Evolutionary conservation across 2,329 filamentous ascomycete genomes (phyloP).

Genomic region (Ilyonectria sp.): DNA sequence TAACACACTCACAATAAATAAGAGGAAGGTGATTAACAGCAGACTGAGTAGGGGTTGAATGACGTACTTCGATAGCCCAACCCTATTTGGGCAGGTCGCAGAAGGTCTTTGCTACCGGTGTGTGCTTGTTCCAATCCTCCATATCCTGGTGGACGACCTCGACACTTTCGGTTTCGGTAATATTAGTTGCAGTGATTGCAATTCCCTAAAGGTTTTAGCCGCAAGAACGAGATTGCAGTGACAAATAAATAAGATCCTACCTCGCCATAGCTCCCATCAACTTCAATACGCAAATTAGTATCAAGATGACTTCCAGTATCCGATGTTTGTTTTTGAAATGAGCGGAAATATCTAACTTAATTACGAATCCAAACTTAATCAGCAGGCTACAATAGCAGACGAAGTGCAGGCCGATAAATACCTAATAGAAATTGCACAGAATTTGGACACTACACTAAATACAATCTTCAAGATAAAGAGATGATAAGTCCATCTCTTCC

Average conservation of each 20-base stretch:
- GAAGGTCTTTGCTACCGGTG: constrained; percentile 4
- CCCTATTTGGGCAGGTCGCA: constrained; percentile 23
- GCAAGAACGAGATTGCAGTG: not conserved
- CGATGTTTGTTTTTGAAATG: no score
- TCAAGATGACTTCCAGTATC: no score
- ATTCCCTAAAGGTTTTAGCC: constrained; percentile 6
- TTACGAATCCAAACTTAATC: no score
- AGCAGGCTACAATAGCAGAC: no score
- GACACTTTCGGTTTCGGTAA: not conserved
- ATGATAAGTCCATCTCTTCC: no score
- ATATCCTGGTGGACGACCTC: constrained; percentile 22
- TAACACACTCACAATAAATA: constrained; percentile 9
- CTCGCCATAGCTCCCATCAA: constrained; percentile 8
- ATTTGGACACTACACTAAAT: no score
- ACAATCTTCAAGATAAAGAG: no score
- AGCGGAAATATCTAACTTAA: no score
- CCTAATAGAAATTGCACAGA: no score
- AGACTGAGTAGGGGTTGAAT: not conserved
- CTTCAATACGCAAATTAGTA: not conserved
- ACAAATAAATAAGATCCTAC: not conserved
- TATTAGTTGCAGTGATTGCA: constrained; percentile 6
- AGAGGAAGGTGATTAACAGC: not conserved
- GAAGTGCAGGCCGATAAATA: no score
- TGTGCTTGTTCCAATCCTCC: constrained; percentile 18
- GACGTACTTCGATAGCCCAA: not conserved